Percentiles rank a stretch among this genome's conserved stretches.
Conservation (phyloP, 805 yeast genomes). For the Metschnikowia corniflorae region DNA sequence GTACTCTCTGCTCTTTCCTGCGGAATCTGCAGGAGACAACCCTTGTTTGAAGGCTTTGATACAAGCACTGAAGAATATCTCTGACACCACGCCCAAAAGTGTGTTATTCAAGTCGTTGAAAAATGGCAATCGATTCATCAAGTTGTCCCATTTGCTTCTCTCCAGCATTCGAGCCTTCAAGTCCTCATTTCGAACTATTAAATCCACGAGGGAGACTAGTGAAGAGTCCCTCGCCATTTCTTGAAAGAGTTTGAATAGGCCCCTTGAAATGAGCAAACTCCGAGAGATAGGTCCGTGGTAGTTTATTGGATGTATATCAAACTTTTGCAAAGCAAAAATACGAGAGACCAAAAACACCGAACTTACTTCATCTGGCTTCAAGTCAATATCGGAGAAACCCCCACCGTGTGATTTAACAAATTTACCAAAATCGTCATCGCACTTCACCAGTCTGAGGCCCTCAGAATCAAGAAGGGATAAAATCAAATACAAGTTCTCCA, state of each 20-base stretch:
- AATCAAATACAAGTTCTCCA: constrained; percentile 46
- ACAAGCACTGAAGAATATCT: constrained; percentile 48
- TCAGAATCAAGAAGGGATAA: constrained; percentile 35
- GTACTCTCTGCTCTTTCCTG: constrained; percentile 28
- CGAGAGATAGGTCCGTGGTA: constrained; percentile 67
- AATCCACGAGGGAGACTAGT: constrained; percentile 48
- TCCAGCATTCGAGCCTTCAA: constrained; percentile 44
- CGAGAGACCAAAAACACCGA: constrained; percentile 34
- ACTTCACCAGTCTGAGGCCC: constrained; percentile 1
- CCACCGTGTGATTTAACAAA: constrained; percentile 8
- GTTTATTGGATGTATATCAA: constrained; percentile 43
- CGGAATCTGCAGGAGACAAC: constrained; percentile 24
- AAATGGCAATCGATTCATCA: constrained; percentile 62
- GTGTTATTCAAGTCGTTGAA: constrained; percentile 54
- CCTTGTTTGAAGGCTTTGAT: constrained; percentile 26
- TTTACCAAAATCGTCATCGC: constrained; percentile 1
- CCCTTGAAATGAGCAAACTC: constrained; percentile 61
- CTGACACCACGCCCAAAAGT: constrained; percentile 57
- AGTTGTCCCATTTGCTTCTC: constrained; percentile 54
- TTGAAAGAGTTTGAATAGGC: constrained; percentile 54
- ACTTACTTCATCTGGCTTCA: constrained; percentile 41
- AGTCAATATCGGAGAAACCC: constrained; percentile 13
- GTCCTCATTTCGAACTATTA: constrained; percentile 43
- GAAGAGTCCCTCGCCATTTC: constrained; percentile 50
- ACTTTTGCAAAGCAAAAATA: constrained; percentile 33